Conservation (phyloP, 768 basidiomycete species). For the Boletus rex-veris region DNA sequence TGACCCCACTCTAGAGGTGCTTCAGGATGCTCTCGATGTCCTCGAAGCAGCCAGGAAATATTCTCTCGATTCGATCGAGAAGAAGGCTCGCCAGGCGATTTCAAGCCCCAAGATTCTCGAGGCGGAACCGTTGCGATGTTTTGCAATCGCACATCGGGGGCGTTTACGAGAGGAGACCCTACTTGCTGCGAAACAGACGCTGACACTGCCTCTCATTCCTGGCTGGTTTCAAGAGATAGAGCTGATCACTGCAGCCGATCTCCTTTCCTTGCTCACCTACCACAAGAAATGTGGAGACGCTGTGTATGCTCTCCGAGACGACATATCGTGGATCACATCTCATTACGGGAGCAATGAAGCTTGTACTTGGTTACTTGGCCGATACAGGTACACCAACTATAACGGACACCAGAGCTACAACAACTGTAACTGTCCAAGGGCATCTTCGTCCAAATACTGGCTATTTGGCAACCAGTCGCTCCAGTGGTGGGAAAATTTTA, state of each 20-base stretch:
- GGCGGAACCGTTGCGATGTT: conserved; percentile 26
- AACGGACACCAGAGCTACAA: neutral
- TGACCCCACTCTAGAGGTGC: conserved; percentile 9
- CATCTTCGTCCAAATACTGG: neutral
- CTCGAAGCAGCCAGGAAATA: conserved; percentile 22
- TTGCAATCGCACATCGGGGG: conserved; percentile 29
- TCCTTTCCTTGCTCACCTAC: conserved; percentile 26
- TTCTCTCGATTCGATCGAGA: conserved; percentile 18
- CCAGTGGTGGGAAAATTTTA: conserved; percentile 21
- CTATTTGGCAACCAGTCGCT: neutral
- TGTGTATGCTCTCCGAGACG: neutral
- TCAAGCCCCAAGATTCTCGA: conserved; percentile 17
- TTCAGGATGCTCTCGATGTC: conserved; percentile 10
- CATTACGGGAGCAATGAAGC: conserved; percentile 9
- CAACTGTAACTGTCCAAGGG: neutral
- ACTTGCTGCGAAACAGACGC: conserved; percentile 29
- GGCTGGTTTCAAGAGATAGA: conserved; percentile 25
- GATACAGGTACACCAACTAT: neutral
- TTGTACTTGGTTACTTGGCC: conserved; percentile 9
- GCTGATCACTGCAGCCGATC: conserved; percentile 24
- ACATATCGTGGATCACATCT: conserved; percentile 12
- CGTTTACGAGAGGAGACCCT: conserved; percentile 20
- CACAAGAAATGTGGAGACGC: conserved; percentile 17
- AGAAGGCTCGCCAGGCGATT: conserved; percentile 20
- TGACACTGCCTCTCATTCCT: conserved; percentile 25